Evolutionary conservation across 2,329 filamentous ascomycete species (phyloP), one percentile per base, ranked within the genome.

Genomic region (Ophiocordyceps camponoti-floridani): DNA sequence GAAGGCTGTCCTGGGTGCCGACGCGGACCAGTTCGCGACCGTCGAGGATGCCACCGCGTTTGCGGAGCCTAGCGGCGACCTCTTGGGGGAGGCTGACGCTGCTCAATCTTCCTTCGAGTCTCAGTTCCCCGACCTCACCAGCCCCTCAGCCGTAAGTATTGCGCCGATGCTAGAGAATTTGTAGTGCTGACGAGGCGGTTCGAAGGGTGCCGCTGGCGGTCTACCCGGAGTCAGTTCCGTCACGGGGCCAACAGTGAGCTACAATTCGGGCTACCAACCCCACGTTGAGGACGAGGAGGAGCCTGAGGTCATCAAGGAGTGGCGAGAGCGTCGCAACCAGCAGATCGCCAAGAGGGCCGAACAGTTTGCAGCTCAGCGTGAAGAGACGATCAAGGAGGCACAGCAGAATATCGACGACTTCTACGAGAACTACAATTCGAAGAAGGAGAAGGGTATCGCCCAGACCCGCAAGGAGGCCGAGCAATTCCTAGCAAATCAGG

Each of bases 351-450:
- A 88, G 63, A 84, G 89, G 56, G 81, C 85, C 51, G 80, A 94
- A 62, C 77, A 89, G 52, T 89, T 89, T 45, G 77, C 79, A 40
- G 72, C 77, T 51, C 85, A 88, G 66, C 91, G 91, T 61, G 75
- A 77, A 50, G 80, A 89, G 61, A 95, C 87, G 2, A 68, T 95
- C 58, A 79, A 85, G 61, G 86, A 91, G 54, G 91, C 91, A 11
- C 86, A 87, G 58, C 76, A 88, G 60, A 91, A 93, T 62, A 94
- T 98, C 51, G 91, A 98, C 61, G 91, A 95, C 62, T 98, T 96
- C 67, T 98, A 98, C 71, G 88, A 95, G 59, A 95, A 94, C 66
- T 98, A 98, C 72, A 96, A 96, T 70, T 80, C 82, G 63, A 94
- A 95, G 69, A 89, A 91, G 62, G 91, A 98, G 62, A 96, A 96